Conservation (phyloP, 148 eudicot genomes). For the Camellia granthamiana region DNA sequence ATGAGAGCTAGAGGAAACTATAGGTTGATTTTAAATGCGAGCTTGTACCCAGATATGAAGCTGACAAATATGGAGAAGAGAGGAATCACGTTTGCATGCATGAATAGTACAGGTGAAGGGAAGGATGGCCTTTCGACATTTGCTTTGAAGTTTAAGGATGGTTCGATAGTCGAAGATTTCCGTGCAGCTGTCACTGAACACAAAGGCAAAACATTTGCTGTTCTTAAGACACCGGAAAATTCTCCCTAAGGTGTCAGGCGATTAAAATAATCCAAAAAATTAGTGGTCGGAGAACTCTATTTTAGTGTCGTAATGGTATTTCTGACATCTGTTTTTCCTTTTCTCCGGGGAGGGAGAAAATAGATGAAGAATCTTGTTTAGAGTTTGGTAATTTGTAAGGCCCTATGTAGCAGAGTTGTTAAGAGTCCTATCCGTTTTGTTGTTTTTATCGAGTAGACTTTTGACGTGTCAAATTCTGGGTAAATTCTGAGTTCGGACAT, state of each 20-base stretch:
- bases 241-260: constrained; percentile 66
- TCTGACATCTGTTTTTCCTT: not conserved
- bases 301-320: not conserved
- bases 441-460: not conserved
- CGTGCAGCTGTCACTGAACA: constrained; percentile 53
- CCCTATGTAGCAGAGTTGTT: not conserved
- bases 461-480: not conserved
- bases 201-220: constrained; percentile 39
- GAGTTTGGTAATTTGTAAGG: not conserved
- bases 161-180: constrained; percentile 62
- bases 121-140: constrained; percentile 71
- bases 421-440: not conserved
- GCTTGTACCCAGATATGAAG: constrained; percentile 84
- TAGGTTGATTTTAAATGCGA: constrained; percentile 38
- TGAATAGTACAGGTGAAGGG: constrained; percentile 69
- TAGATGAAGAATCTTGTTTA: not conserved
- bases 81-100: constrained; percentile 90
- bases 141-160: constrained; percentile 89
- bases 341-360: not conserved
- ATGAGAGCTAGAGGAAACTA: too few species aligned
- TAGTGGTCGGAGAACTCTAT: not conserved
- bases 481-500: not conserved
- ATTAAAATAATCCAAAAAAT: not conserved
- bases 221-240: constrained; percentile 67
- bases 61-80: constrained; percentile 88